Evolutionary conservation across 139 green algal species (phyloP), one percentile per base, ranked within the genome.

Genomic region (Gonium pectorale): DNA sequence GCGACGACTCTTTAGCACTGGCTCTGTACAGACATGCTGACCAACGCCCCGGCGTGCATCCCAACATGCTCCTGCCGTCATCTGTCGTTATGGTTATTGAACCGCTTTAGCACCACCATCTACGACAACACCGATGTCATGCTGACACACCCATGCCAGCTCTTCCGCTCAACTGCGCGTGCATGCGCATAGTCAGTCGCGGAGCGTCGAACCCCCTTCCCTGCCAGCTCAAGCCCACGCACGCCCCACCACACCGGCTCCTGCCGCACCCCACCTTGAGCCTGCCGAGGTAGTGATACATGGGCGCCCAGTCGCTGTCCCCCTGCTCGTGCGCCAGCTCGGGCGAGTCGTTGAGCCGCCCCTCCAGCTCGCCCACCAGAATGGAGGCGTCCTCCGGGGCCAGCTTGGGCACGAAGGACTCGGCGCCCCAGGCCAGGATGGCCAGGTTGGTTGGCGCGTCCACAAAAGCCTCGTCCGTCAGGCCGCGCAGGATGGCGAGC

Each of bases 321-420:
- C 6, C 63, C 2, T 27, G 78, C 29, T 84, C 78, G 43, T 84
- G 78, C 63, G 43, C 44, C 62, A 66, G 62, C n/a, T 38, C 78
- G 5, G 38, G 59, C 8, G 27, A 37, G 5, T 49, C 54, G 19
- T 54, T 46, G 3, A 77, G 64, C 5, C 46, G 35, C 21, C 29
- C 33, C 79, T 85, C 79, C 79, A 85, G 63, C 79, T 85, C 79
- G 31, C 44, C 67, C 60, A 72, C 79, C 49, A 85, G 64, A 22
- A 11, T 29, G 1, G 33, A 33, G 11, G 63, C 79, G 27, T 85
- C 79, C 29, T 26, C 35, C 2, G 79, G 46, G 9, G 64, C 79
- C 35, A 85, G 64, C 79, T 85, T 85, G 46, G 63, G 46, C 79
- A 85, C 56, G 49, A 85, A 85, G 27, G 64, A 31, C 5, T 26